These are phyloP conservation scores for Sporothrix curviconia DNA, from an alignment of 2,329 filamentous ascomycete species.

Conservation along the genomic window DNA sequence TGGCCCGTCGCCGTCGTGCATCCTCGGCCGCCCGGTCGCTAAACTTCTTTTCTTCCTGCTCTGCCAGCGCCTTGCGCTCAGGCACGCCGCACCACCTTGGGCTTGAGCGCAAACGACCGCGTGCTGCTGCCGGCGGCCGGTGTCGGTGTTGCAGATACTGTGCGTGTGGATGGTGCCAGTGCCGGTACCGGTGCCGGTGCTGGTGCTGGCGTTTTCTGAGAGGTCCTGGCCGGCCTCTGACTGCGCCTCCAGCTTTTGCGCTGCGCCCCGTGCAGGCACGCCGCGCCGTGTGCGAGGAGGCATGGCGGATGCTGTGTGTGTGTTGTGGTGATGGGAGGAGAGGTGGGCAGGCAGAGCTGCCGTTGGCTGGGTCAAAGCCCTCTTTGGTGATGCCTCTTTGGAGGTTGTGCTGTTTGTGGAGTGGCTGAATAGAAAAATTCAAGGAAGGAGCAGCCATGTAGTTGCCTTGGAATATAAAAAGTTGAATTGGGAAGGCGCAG, in stretches of 20 bases:
- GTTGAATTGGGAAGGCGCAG: not conserved
- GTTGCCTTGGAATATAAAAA: not conserved
- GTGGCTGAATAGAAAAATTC: no score
- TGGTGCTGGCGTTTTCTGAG: not conserved
- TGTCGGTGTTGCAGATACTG: not conserved
- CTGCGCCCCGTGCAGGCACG: conserved; percentile 12
- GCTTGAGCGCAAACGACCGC: conserved; percentile 26
- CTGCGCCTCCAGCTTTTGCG: not conserved
- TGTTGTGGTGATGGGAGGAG: not conserved
- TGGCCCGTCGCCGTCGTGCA: conserved; percentile 23
- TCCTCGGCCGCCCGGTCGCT: conserved; percentile 28
- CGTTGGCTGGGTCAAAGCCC: not conserved
- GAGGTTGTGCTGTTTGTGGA: no score
- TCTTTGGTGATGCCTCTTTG: not conserved
- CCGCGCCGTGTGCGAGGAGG: conserved; percentile 17
- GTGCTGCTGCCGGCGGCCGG: not conserved
- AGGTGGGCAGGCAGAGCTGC: not conserved
- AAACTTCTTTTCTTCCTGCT: conserved; percentile 28
- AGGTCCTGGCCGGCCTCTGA: not conserved
- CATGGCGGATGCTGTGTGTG: conserved; percentile 6
- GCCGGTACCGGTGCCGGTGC: conserved; percentile 1
- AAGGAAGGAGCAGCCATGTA: no score
- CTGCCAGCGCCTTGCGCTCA: conserved; percentile 31
- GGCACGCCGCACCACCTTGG: conserved; percentile 28
- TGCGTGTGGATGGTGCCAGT: conserved; percentile 1